Evolutionary conservation across 805 yeast species (phyloP), one percentile per base, ranked within the genome.

Genomic region (Yarrowia sp.): DNA sequence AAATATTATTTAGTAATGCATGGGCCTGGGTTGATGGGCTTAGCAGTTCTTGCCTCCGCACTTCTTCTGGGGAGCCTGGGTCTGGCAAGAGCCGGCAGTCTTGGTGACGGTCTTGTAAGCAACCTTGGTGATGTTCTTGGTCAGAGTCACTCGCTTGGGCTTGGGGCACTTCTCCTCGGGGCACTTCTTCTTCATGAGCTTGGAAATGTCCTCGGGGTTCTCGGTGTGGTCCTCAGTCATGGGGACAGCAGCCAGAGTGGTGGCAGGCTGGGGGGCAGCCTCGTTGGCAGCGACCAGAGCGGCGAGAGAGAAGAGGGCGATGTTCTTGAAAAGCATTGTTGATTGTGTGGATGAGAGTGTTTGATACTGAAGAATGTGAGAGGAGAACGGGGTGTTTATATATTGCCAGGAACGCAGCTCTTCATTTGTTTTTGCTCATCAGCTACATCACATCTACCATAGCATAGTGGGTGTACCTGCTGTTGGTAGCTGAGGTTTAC

Each of bases 61-160:
- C 58, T 51, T 51, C 58, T 51, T 51, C 58, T 51, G 43, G 38
- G 55, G 55, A 35, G 53, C 53, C 57, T 50, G 57, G 42, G 57
- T 50, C 42, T 50, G 18, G 57, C 57, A 50, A 13, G 41, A 35
- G 58, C 35, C 43, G 43, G 41, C 13, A n/a, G 58, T 51, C 58
- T 51, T 51, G 58, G 41, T 35, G 33, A 36, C 35, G 43, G 58
- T 51, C 58, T 18, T 51, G 58, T 28, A 18, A 33, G 58, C 57
- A 14, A 11, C n/a, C 42, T 36, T 35, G 57, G 57, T 50, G 57
- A 50, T 50, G 57, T 50, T 50, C 42, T 50, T 50, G 57, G 57
- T 50, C 18, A 50, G 57, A 11, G 17, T 35, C 15, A 50, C 42
- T 17, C 32, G 57, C 57, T 50, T 50, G 57, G 57, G 57, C 57